Evolutionary conservation across 2,329 filamentous ascomycete species (phyloP).

Genomic region (Ramichloridium luteum): DNA sequence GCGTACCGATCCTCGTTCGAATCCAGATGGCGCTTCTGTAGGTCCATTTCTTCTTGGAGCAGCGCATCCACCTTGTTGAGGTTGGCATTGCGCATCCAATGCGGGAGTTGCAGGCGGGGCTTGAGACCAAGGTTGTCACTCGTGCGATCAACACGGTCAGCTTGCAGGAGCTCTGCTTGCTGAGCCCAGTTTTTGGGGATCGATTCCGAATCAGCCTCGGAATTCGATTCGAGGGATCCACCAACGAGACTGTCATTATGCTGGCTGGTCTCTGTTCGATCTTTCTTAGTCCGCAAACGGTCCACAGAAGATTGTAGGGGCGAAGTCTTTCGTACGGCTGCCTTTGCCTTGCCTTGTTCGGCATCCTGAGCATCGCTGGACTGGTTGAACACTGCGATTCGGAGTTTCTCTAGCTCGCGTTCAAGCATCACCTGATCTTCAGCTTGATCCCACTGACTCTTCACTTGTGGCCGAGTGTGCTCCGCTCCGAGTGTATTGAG

Average conservation of each 20-base stretch:
- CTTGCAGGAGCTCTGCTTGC: slow-evolving; percentile 18
- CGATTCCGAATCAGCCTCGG: slow-evolving; percentile 8
- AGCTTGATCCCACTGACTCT: slow-evolving; percentile 14
- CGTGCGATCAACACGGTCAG: slow-evolving; percentile 18
- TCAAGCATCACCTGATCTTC: slow-evolving; percentile 13
- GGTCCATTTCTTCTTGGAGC: slow-evolving; percentile 17
- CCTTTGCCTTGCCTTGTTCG: too few species aligned
- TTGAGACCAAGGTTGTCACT: slow-evolving; percentile 7
- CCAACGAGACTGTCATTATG: slow-evolving; percentile 22
- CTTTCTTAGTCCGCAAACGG: slow-evolving; percentile 18
- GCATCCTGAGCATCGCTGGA: too few species aligned
- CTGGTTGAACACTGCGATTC: too few species aligned
- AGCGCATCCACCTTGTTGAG: slow-evolving; percentile 17
- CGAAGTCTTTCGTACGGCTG: too few species aligned
- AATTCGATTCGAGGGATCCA: slow-evolving; percentile 19
- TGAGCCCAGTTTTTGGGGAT: slow-evolving; percentile 18
- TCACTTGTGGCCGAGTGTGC: slow-evolving; percentile 3
- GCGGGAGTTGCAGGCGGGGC: slow-evolving; percentile 8
- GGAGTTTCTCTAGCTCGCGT: slow-evolving; percentile 8
- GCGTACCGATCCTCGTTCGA: slow-evolving; percentile 14
- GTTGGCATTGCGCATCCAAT: slow-evolving; percentile 11
- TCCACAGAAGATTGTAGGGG: slow-evolving; percentile 17
- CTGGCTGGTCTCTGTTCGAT: slow-evolving; percentile 9
- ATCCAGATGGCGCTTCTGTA: slow-evolving; percentile 19
- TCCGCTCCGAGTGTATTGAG: not conserved